Evolutionary conservation across 1,284 basidiomycete genomes (phyloP), one percentile per base, ranked within the genome.

Genomic region (Cryptococcus amylolentus): DNA sequence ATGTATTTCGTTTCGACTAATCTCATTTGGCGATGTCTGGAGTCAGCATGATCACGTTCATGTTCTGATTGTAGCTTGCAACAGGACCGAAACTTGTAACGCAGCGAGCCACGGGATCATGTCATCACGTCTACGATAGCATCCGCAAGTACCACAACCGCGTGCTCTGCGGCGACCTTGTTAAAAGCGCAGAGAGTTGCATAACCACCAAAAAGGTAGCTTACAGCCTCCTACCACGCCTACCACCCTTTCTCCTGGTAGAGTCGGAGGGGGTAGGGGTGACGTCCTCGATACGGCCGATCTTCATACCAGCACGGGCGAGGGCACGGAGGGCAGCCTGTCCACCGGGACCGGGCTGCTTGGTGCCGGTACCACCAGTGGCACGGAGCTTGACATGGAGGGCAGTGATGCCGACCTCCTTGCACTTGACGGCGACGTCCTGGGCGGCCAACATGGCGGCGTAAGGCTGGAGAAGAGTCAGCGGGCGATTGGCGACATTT

Each of bases 361-460:
- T 98, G 77, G 95, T 98, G 69, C 92, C 91, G 64, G 93, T 97
- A 78, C 95, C 95, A 78, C 95, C 96, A 62, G 95, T 98, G 57
- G 96, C 95, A 71, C 95, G 89, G 75, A 98, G 88, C 84, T 98
- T 97, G 72, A 77, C 61, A 73, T 77, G 76, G 64, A 98, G 87
- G 59, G 95, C 95, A 68, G 90, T 98, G 82, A 98, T 91, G 64
- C 96, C 95, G 70, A 98, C 91, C 82, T 98, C 96, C 79, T 91
- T 91, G 88, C 95, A 98, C 70, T 95, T 91, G 57, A 83, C 80
- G 62, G 95, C 94, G 69, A 93, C 91, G 76, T 98, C 95, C 83
- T 98, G 95, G 55, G 95, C 95, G 63, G 95, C 95, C 80, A 98
- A 84, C 95, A 98, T 98, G 77, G 96, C 96, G 64, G 95, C 96